Base-by-base conservation (phyloP, 2,329 filamentous ascomycete species). In the Trichothecium roseum region DNA sequence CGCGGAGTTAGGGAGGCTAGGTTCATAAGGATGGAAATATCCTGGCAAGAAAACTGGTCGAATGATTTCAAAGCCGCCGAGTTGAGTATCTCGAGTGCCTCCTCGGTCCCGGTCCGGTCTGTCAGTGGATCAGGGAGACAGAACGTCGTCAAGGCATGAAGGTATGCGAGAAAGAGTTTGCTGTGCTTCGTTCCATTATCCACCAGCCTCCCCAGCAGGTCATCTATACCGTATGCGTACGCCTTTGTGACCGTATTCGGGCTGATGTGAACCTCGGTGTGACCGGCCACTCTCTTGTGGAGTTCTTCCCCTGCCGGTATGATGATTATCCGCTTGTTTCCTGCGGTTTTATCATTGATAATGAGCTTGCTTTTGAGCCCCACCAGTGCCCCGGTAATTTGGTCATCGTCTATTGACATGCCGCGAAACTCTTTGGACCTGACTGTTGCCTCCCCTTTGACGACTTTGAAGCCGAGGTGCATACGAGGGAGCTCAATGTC, bases 91-190 rank as follows among this genome's bases (percentile, higher is more conserved):
- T 45, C 40, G 0, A 75, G 42, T 0, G 70, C 65, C 29, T 66
- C 49, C 42, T 76, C 71, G 0, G 68, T 70, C 0, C 73, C 72
- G 0, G 69, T 75, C 7, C 52, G 49, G 0, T 42, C 30, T 0
- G 64, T 73, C 0, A 74, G 47, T 0, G 50, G 50, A 41, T 75
- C 71, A 0, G 63, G 60, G 0, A 72, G 49, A 26, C 57, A 67
- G 32, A 61, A 57, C 0, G 69, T 66, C 0, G 72, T 76, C 1
- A 72, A 34, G 0, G 64, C 69, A 43, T 77, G 70, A 0, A 77
- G 50, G 22, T 66, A 65, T 9, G 52, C 54, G 1, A 72, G 52
- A 17, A 63, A 58, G 0, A 79, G 53, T 37, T 66, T 69, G 47
- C 68, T 70, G 12, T 62, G 55, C 1, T 74, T 37, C 13, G 54